These are phyloP conservation scores for Ligustrum vulgare DNA, from an alignment of 257 asterid species.

Conservation along the genomic window DNA sequence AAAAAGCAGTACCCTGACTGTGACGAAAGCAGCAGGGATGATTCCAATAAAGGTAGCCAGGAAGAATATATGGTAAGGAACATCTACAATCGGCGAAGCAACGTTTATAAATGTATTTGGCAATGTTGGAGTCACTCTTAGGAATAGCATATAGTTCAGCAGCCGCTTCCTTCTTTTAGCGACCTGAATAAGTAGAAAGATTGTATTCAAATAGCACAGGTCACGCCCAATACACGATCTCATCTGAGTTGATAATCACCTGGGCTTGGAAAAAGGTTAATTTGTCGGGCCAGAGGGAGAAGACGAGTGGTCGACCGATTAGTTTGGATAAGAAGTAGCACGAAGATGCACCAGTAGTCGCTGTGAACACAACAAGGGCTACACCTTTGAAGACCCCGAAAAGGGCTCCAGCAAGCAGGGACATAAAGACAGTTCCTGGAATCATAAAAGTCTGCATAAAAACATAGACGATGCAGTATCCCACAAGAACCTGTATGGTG, in stretches of 20 bases:
- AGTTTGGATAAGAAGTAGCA: conserved; percentile 85
- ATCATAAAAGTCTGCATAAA: conserved; percentile 99
- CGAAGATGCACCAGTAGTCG: conserved; percentile 95
- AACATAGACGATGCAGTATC: conserved; percentile 85
- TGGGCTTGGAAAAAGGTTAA: conserved; percentile 76
- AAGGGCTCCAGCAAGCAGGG: conserved; percentile 91
- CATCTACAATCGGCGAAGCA: conserved; percentile 94
- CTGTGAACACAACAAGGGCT: conserved; percentile 84
- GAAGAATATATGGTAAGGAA: conserved; percentile 86
- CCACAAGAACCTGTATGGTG: conserved; percentile 82
- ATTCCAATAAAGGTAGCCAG: conserved; percentile 84
- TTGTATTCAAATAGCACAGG: conserved; percentile 16
- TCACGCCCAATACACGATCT: background rate
- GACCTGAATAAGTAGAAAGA: conserved; percentile 46
- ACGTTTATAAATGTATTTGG: conserved; percentile 92
- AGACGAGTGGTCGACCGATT: conserved; percentile 88
- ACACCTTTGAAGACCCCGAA: conserved; percentile 89
- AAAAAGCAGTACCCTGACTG: conserved; percentile 78
- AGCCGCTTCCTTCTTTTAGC: conserved; percentile 71
- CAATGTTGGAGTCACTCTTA: conserved; percentile 91
- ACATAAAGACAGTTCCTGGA: conserved; percentile 95
- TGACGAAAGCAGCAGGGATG: conserved; percentile 91
- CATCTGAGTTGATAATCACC: conserved; percentile 41
- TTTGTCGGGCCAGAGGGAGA: conserved; percentile 96
- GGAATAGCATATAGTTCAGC: conserved; percentile 91